These are phyloP conservation scores for Aspergillus homomorphus DNA, from an alignment of 495 filamentous ascomycete species.

Conservation along the genomic window DNA sequence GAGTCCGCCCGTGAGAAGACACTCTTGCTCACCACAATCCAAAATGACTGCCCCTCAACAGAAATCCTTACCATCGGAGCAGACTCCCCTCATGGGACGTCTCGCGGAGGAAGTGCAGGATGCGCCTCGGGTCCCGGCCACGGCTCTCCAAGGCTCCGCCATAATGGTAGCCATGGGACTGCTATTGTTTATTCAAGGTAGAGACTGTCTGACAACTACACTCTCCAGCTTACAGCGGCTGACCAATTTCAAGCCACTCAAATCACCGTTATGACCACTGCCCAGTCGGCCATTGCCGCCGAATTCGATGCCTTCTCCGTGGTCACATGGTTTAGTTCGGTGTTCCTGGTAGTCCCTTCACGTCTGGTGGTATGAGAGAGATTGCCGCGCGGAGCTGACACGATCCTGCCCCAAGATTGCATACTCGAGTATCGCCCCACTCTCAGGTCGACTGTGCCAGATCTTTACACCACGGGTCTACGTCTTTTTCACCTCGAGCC, in stretches of 20 bases:
- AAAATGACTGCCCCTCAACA: neutral
- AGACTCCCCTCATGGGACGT: slow-evolving; percentile 1
- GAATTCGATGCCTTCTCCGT: slow-evolving; percentile 69
- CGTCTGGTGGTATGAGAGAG: neutral
- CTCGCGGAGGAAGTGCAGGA: neutral
- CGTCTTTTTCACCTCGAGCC: slow-evolving; percentile 51
- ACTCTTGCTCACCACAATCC: neutral
- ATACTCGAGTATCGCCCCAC: slow-evolving; percentile 61
- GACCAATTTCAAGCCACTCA: slow-evolving; percentile 56
- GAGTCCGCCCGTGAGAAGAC: neutral
- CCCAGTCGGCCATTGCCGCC: slow-evolving; percentile 66
- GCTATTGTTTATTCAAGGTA: slow-evolving; percentile 2
- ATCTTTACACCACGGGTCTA: slow-evolving; percentile 64
- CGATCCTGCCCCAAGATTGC: slow-evolving; percentile 52
- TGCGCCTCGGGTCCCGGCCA: slow-evolving; percentile 2
- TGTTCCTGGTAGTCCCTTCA: slow-evolving; percentile 51
- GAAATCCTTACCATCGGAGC: neutral
- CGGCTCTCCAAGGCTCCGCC: neutral
- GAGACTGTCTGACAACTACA: neutral
- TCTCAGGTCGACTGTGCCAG: slow-evolving; percentile 63
- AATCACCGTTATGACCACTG: slow-evolving; percentile 73
- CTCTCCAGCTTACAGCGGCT: neutral
- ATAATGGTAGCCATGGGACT: neutral
- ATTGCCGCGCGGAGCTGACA: slow-evolving; percentile 1
- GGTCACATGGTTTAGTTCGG: slow-evolving; percentile 72